A percentile compares a stretch with the other conserved stretches of the same genome.
These are phyloP conservation scores for Reticulascus tulasneorum DNA, from an alignment of 2,329 filamentous ascomycete species.

Conservation along the genomic window DNA sequence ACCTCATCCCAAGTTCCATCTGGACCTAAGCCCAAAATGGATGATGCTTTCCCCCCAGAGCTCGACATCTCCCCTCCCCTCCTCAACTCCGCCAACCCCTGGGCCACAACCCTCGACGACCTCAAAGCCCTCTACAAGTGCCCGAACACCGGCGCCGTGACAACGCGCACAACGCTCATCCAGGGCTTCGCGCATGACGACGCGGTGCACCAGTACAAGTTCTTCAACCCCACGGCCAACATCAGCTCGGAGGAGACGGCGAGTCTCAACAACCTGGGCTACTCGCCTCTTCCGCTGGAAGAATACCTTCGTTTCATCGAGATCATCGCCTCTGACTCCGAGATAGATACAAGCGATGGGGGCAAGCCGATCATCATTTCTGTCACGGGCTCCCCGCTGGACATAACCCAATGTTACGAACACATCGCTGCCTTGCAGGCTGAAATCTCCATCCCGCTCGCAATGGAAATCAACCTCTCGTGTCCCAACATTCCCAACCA, in stretches of 20 bases:
- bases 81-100: constrained; percentile 72
- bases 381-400: constrained; percentile 60
- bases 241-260: constrained; percentile 26
- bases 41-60: constrained; percentile 12
- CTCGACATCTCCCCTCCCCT: constrained; percentile 60
- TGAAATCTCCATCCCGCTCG: constrained; percentile 45
- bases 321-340: constrained; percentile 32
- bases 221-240: constrained; percentile 49
- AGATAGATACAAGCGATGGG: constrained; percentile 5
- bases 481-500: constrained; percentile 70
- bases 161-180: constrained; percentile 66
- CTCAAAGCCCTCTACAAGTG: constrained; percentile 58
- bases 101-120: constrained; percentile 64
- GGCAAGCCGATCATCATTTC: constrained; percentile 65
- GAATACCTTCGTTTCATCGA: constrained; percentile 56
- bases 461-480: constrained; percentile 73
- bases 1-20: too few species aligned
- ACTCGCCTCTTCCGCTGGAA: constrained; percentile 60
- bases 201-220: constrained; percentile 58
- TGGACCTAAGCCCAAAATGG: too few species aligned
- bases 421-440: constrained; percentile 38
- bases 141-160: constrained; percentile 66
- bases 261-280: constrained; percentile 69
- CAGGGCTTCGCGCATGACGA: constrained; percentile 61
- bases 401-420: constrained; percentile 54